Base-by-base conservation (phyloP, 768 basidiomycete genomes). In the Boletus huronensis region DNA sequence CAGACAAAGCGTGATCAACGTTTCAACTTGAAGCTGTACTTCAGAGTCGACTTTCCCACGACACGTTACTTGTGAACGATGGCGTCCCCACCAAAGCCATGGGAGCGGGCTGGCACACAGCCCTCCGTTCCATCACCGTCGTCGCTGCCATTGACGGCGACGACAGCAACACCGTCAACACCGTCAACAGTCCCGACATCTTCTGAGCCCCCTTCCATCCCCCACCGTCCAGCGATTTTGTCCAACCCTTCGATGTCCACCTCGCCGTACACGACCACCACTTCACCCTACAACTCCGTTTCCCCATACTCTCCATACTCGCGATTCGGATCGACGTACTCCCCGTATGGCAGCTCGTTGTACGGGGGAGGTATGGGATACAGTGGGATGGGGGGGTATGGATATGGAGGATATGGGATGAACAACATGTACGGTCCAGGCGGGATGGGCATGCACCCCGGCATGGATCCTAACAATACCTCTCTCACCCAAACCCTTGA, bases 61-160 rank as follows among this genome's bases (percentile, higher is more conserved):
- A 23, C 36, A 25, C 25, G 52, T 42, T 41, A 5, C n/a, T 47
- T 34, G 17, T 21, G 21, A 8, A 61, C 69, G 39, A 91, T 92
- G 90, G 83, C 80, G 35, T 90, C 90, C 21, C 91, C 91, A 45
- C 91, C 90, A 67, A 93, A 93, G 69, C 92, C 91, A 60, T 94
- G 91, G 92, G 92, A 94, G 70, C 81, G 84, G 40, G 79, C 81
- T 8, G 72, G 74, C 43, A 64, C 70, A 36, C 71, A 75, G 28
- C 35, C 72, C 48, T 25, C 74, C 28, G 35, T 73, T 13, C 60
- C 66, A 19, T 52, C 68, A 16, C 36, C 74, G 3, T 55, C 72
- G 5, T 48, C 64, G 32, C 53, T 53, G 32, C 54, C 65, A 26
- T 32, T 67, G 40, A 54, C 69, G 34, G 42, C 61, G 14, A 28